These are phyloP conservation scores for Fusarium praegraminearum DNA, from an alignment of 2,329 filamentous ascomycete species.

Conservation along the genomic window DNA sequence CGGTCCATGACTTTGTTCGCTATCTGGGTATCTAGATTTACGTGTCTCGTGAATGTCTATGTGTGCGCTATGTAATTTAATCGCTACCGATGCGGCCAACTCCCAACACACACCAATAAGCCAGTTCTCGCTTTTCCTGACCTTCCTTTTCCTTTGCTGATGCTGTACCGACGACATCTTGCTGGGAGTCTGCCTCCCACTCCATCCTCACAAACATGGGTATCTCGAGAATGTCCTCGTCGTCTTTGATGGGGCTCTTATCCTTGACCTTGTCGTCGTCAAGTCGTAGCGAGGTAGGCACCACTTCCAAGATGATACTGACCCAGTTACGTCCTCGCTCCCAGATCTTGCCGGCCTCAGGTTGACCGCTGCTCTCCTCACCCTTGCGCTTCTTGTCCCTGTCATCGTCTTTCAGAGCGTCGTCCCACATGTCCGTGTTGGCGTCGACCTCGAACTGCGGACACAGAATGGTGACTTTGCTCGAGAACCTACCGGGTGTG, in stretches of 20 bases:
- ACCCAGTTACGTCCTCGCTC: constrained; percentile 95
- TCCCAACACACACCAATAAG: constrained; percentile 95
- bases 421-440: constrained; percentile 89
- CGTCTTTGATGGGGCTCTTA: constrained; percentile 64
- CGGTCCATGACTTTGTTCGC: constrained; percentile 46
- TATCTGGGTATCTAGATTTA: constrained; percentile 58
- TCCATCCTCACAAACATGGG: constrained; percentile 93
- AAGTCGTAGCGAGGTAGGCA: constrained; percentile 69
- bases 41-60: constrained; percentile 34
- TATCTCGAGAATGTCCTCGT: constrained; percentile 82
- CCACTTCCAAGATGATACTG: constrained; percentile 90
- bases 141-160: constrained; percentile 67
- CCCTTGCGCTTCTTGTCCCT: constrained; percentile 55
- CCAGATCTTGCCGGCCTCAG: constrained; percentile 96
- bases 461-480: constrained; percentile 90
- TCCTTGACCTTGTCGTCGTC: constrained; percentile 56
- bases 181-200: constrained; percentile 80
- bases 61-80: constrained; percentile 34
- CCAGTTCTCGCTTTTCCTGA: constrained; percentile 86
- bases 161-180: constrained; percentile 72
- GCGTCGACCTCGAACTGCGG: constrained; percentile 94
- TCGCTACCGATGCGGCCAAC: constrained; percentile 80
- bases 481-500: constrained; percentile 81
- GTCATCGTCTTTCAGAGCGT: constrained; percentile 76
- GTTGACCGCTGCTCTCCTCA: constrained; percentile 61